Conservation (phyloP, 805 yeast genomes). For the Maudiozyma barnettii region DNA sequence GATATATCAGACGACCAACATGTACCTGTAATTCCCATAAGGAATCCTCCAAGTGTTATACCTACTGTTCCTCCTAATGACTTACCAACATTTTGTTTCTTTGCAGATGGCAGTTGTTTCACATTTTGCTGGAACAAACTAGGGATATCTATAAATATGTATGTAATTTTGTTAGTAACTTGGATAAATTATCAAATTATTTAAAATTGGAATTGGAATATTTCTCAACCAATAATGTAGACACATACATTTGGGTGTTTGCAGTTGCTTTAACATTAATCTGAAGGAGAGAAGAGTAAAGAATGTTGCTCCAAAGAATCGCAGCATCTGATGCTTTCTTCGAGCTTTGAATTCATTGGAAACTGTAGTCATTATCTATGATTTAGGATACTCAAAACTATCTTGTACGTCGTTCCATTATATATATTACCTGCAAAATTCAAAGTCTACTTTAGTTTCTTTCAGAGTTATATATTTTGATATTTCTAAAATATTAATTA, state of each 20-base stretch:
- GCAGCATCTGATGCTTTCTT: slow-evolving; percentile 61
- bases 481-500: too few species aligned
- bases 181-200: background rate
- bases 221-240: background rate
- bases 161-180: background rate
- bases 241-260: slow-evolving; percentile 51
- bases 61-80: slow-evolving; percentile 59
- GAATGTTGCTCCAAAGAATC: slow-evolving; percentile 64
- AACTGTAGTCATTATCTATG: background rate
- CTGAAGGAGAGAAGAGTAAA: slow-evolving; percentile 64
- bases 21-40: slow-evolving; percentile 64
- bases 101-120: slow-evolving; percentile 30
- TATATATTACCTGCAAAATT: too few species aligned
- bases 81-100: background rate
- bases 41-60: slow-evolving; percentile 58
- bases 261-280: slow-evolving; percentile 63
- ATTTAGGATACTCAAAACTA: background rate
- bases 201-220: background rate
- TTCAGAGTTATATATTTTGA: too few species aligned
- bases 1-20: slow-evolving; percentile 77
- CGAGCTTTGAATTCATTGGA: slow-evolving; percentile 39
- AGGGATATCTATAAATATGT: slow-evolving; percentile 40
- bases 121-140: slow-evolving; percentile 79
- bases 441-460: too few species aligned
- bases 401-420: too few species aligned